Base-by-base conservation (phyloP, 208 protist genomes). In the Crithidia fasciculata region DNA sequence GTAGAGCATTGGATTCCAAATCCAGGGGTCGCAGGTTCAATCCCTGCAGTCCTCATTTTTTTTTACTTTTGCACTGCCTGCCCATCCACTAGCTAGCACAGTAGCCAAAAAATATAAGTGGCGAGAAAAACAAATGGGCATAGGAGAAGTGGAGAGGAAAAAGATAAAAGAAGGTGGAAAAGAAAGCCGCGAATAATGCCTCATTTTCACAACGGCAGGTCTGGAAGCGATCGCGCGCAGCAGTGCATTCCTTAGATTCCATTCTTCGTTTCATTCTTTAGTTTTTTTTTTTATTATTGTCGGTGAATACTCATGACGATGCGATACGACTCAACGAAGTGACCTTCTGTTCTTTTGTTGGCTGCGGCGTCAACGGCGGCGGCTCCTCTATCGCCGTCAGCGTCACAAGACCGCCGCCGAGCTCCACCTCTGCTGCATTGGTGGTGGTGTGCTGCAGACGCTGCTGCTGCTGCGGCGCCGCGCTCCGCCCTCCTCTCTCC, bases 1-100 rank as follows among this genome's bases (percentile, higher is more conserved):
- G 85, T 87, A 90, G 85, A 87, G 85, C 85, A 90, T 83, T 87
- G 82, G 85, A 90, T 91, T 88, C 86, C 83, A 88, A 88, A 91
- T 88, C 83, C 80, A 88, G 74, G 76, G 81, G 83, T 88, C 86
- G 83, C 83, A 88, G 86, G 86, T 88, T 87, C 81, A 83, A 86
- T 88, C 86, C 81, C 83, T 88, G 83, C 81, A 87, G 83, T 91
- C 83, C 81, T 87, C 81, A 88, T 53, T 61, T 79, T 80, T 87
- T 71, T 41, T 61, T n/a, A n/a, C n/a, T n/a, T n/a, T n/a, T n/a
- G n/a, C n/a, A n/a, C n/a, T n/a, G n/a, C n/a, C n/a, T n/a, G n/a
- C n/a, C n/a, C n/a, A n/a, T n/a, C n/a, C n/a, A n/a, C n/a, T n/a
- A n/a, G n/a, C n/a, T n/a, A n/a, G n/a, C n/a, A n/a, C n/a, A n/a